Evolutionary conservation across 2,329 filamentous ascomycete genomes (phyloP).

Genomic region (Fusarium beomiforme): DNA sequence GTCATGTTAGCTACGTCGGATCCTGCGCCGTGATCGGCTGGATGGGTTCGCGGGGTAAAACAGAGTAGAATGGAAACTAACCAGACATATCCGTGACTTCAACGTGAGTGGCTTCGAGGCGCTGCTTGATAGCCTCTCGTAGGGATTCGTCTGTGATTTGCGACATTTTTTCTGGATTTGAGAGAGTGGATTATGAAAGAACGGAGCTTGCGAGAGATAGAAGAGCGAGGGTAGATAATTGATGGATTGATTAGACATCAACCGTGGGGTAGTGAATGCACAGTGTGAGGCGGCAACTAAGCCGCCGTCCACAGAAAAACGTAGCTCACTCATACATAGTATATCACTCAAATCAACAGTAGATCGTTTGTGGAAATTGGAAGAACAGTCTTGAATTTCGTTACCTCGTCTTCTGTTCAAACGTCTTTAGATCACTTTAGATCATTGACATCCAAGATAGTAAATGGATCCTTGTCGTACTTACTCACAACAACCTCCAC

Average conservation of each 20-base stretch:
- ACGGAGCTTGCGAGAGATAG: constrained; percentile 3
- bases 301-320: neutral
- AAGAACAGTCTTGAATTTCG: too few relatives aligned
- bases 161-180: constrained; percentile 52
- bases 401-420: neutral
- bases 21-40: constrained; percentile 15
- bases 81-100: constrained; percentile 93
- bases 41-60: constrained; percentile 21
- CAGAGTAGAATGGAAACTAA: constrained; percentile 53
- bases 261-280: constrained; percentile 34
- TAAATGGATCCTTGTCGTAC: constrained; percentile 87
- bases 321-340: neutral
- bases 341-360: neutral
- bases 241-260: constrained; percentile 55
- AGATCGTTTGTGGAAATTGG: neutral
- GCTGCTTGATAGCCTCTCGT: constrained; percentile 72
- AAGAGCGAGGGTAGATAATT: constrained; percentile 26
- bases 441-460: constrained; percentile 68
- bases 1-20: constrained; percentile 7
- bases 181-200: neutral
- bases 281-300: constrained; percentile 23
- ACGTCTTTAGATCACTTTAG: constrained; percentile 41
- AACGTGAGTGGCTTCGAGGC: constrained; percentile 80
- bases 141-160: constrained; percentile 79
- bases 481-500: constrained; percentile 79